phyloP scores from a whole-genome alignment of 768 basidiomycete species.

The Hebeloma cylindrosporum region DNA sequence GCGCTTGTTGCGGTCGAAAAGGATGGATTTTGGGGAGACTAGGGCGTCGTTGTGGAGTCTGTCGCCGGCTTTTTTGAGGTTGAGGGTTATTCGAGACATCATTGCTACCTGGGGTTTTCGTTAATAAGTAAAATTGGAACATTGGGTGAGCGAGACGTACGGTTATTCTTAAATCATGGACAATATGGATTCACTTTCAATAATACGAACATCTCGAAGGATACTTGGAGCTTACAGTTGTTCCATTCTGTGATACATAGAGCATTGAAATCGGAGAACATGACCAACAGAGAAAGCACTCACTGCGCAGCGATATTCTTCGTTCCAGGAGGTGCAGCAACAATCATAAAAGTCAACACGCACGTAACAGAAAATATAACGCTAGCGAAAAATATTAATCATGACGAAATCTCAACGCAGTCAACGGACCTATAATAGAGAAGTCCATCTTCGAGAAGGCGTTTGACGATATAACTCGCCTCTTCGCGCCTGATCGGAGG shows the following conservation, averaged over 20 bases:
- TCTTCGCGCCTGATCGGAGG: conserved; percentile 35
- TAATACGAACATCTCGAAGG: too few species aligned
- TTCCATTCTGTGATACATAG: conserved; percentile 35
- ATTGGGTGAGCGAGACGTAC: too few species aligned
- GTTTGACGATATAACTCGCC: conserved; percentile 38
- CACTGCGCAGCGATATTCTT: conserved; percentile 51
- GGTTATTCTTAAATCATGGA: too few species aligned
- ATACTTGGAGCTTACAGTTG: conserved; percentile 38
- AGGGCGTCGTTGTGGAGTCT: too few species aligned
- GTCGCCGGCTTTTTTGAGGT: too few species aligned
- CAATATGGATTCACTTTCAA: too few species aligned
- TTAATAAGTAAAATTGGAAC: too few species aligned
- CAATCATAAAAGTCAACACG: conserved; percentile 47
- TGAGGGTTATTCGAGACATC: too few species aligned
- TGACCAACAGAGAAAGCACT: conserved; percentile 14
- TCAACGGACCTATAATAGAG: conserved; percentile 42
- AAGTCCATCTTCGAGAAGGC: conserved; percentile 45
- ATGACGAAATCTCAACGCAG: not conserved
- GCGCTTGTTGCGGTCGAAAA: too few species aligned
- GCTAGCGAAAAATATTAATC: conserved; percentile 22
- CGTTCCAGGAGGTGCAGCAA: conserved; percentile 41
- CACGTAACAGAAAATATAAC: conserved; percentile 46
- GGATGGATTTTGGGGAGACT: too few species aligned
- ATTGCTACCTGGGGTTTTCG: too few species aligned
- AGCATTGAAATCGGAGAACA: not conserved